phyloP scores from a whole-genome alignment of 768 basidiomycete genomes.

The Boletus sensibilis region DNA sequence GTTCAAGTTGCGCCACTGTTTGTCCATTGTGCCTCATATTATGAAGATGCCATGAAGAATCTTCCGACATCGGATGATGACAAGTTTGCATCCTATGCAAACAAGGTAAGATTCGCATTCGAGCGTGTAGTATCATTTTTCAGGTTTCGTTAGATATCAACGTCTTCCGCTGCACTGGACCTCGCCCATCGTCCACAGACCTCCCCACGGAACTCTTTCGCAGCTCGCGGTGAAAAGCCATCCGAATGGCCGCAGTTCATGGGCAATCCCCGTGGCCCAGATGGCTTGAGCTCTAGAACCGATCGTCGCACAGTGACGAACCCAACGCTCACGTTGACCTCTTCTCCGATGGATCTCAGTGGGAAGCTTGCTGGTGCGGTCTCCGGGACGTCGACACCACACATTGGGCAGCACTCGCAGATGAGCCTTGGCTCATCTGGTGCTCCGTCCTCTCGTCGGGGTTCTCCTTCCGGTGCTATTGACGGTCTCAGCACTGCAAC shows the following conservation, averaged over 20 bases:
- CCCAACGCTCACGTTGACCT: constrained; percentile 64
- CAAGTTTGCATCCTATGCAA: constrained; percentile 68
- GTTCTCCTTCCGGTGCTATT: constrained; percentile 66
- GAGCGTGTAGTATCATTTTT: constrained; percentile 5
- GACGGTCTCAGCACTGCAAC: constrained; percentile 61
- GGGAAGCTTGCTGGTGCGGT: constrained; percentile 45
- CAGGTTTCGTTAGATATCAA: constrained; percentile 55
- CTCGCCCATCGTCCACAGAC: constrained; percentile 87
- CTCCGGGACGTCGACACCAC: constrained; percentile 64
- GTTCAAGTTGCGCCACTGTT: constrained; percentile 29
- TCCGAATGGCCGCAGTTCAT: constrained; percentile 96
- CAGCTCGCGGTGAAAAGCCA: constrained; percentile 63
- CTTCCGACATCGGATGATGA: constrained; percentile 88
- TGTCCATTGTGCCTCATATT: constrained; percentile 17
- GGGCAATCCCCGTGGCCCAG: constrained; percentile 58
- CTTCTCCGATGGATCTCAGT: constrained; percentile 50
- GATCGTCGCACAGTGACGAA: constrained; percentile 76
- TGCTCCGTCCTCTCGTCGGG: constrained; percentile 61
- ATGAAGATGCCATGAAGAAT: constrained; percentile 81
- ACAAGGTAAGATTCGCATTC: constrained; percentile 50
- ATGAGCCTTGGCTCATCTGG: constrained; percentile 32
- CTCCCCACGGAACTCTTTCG: constrained; percentile 62
- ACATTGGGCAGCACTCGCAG: constrained; percentile 61
- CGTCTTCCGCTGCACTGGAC: constrained; percentile 90
- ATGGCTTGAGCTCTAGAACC: constrained; percentile 49